Percentiles rank a stretch among this genome's conserved stretches.
Conservation (phyloP, 1,284 basidiomycete species). For the Neonothopanus nambi region DNA sequence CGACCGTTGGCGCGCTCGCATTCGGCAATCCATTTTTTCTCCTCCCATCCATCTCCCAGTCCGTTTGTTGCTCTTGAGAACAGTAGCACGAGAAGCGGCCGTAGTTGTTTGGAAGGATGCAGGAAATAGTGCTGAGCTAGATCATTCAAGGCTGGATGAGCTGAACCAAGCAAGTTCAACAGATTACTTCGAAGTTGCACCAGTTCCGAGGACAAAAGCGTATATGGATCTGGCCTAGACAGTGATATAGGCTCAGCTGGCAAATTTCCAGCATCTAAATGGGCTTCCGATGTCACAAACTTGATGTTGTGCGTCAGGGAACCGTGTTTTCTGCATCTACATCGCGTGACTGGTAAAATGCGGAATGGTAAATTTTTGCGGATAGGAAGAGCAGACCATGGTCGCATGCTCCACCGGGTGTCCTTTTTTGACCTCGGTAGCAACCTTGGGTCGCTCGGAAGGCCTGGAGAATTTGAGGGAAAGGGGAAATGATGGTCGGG, state of each 20-base stretch:
- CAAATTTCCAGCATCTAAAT: not conserved
- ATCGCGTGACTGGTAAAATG: conserved; percentile 25
- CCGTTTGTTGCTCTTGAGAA: conserved; percentile 84
- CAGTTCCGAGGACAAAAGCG: conserved; percentile 62
- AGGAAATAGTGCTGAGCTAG: conserved; percentile 80
- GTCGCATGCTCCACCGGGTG: conserved; percentile 25
- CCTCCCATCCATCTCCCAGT: conserved; percentile 52
- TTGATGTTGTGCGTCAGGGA: conserved; percentile 37
- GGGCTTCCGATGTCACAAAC: conserved; percentile 22
- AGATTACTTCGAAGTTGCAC: conserved; percentile 64
- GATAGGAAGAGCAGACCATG: conserved; percentile 10
- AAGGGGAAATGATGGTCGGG: not conserved
- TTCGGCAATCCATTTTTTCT: conserved; percentile 47
- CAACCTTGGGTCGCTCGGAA: conserved; percentile 19
- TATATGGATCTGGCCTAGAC: conserved; percentile 45
- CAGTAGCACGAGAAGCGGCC: conserved; percentile 80
- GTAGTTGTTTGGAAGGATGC: conserved; percentile 77
- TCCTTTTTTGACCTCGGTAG: conserved; percentile 31
- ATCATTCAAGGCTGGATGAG: conserved; percentile 73
- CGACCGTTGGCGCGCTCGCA: conserved; percentile 20
- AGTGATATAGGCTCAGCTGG: conserved; percentile 3
- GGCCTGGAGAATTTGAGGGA: not conserved
- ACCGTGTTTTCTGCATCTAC: conserved; percentile 30
- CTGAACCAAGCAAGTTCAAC: conserved; percentile 71
- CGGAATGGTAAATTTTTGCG: conserved; percentile 9